These are phyloP conservation scores for Sordariomycetes sp. DNA, from an alignment of 2,329 filamentous ascomycete genomes.

Conservation along the genomic window DNA sequence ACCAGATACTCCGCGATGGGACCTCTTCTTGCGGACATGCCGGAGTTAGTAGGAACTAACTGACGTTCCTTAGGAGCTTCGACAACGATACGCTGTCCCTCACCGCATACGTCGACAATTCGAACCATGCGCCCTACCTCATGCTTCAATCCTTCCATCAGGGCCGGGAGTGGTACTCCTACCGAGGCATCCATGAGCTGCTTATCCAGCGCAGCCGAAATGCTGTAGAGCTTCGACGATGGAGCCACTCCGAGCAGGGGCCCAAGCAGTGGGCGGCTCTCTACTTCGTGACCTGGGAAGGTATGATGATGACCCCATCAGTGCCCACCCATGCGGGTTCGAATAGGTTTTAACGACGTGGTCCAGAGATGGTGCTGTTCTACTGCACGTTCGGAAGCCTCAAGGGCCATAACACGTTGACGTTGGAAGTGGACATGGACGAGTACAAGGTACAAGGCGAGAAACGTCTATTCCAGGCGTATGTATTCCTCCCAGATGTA, in stretches of 20 bases:
- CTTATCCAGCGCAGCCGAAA: constrained; percentile 37
- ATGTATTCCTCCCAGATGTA: constrained; percentile 13
- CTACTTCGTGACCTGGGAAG: constrained; percentile 51
- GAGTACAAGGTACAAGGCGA: constrained; percentile 40
- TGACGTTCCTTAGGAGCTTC: constrained; percentile 29
- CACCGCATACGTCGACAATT: constrained; percentile 36
- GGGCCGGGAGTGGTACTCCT: constrained; percentile 32
- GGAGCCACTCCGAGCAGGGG: constrained; percentile 30
- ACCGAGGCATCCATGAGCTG: constrained; percentile 42
- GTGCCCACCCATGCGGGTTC: background rate
- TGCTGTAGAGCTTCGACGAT: constrained; percentile 39
- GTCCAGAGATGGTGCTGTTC: constrained; percentile 47
- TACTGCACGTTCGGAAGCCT: constrained; percentile 47
- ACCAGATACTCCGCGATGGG: background rate
- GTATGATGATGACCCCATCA: constrained; percentile 22
- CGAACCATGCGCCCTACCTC: constrained; percentile 32
- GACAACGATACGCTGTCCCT: constrained; percentile 44
- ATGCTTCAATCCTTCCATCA: constrained; percentile 31
- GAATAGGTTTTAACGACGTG: background rate
- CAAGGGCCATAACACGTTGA: constrained; percentile 38
- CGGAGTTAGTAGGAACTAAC: background rate
- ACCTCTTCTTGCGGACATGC: background rate
- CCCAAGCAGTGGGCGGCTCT: constrained; percentile 43
- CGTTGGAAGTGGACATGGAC: constrained; percentile 27
- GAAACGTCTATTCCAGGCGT: constrained; percentile 45